Evolutionary conservation across 176 grass and related monocot genomes (phyloP).

Genomic region (Aegilops tauschii): DNA sequence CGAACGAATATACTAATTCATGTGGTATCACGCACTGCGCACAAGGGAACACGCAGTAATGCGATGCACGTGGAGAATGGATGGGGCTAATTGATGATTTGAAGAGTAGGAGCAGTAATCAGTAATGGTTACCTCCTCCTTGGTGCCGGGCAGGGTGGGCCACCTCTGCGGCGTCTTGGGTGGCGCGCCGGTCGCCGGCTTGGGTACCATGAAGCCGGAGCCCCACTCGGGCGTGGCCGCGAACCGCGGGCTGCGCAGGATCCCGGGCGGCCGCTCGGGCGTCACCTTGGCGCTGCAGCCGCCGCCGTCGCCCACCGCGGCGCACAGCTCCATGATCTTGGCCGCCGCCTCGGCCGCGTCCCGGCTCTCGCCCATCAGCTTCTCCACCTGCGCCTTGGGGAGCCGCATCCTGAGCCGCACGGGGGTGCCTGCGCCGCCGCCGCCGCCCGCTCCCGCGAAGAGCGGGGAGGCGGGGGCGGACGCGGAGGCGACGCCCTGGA

Average conservation of each 20-base stretch:
- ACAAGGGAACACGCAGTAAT: conserved; percentile 31
- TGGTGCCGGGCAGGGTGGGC: conserved; percentile 37
- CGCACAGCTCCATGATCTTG: conserved; percentile 75
- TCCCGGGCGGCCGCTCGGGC: conserved; percentile 36
- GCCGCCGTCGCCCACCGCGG: conserved; percentile 17
- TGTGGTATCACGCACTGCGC: not conserved
- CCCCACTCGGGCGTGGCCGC: conserved; percentile 50
- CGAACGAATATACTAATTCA: no score
- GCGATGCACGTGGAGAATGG: conserved; percentile 26
- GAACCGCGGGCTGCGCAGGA: conserved; percentile 45
- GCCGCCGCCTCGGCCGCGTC: conserved; percentile 53
- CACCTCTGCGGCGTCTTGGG: conserved; percentile 46
- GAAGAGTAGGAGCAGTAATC: no score
- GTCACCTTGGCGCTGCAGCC: conserved; percentile 22
- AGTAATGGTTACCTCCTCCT: conserved; percentile 38
- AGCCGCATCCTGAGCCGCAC: conserved; percentile 64
- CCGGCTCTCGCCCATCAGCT: conserved; percentile 65
- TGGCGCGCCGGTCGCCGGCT: not conserved
- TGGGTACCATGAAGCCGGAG: conserved; percentile 42
- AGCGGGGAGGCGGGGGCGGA: conserved; percentile 41
- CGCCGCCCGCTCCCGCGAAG: not conserved
- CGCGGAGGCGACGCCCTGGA: not conserved
- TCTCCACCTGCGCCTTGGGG: conserved; percentile 64
- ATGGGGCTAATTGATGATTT: not conserved
- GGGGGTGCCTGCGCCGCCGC: not conserved